Evolutionary conservation across 805 yeast genomes (phyloP).

Genomic region (Yarrowia bubula): DNA sequence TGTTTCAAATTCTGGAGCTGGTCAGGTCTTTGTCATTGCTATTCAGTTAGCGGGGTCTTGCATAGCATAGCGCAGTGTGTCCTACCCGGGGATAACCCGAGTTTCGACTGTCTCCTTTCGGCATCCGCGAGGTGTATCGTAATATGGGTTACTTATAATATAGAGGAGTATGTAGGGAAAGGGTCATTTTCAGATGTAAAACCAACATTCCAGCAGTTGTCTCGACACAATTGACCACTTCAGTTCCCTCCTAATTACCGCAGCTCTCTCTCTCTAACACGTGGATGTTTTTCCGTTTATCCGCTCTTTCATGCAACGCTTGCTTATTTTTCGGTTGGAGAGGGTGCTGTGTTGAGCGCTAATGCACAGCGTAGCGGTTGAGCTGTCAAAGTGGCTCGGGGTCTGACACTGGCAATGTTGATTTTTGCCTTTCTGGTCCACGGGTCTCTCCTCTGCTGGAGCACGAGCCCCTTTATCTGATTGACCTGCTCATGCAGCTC

Average conservation of each 20-base stretch:
- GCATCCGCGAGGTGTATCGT: not conserved
- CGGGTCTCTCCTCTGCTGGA: not conserved
- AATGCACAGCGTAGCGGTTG: constrained; percentile 20
- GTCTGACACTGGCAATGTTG: not conserved
- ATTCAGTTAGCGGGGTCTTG: not conserved
- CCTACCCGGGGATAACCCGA: not conserved
- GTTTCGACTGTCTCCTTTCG: not conserved
- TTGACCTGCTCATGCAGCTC: not conserved
- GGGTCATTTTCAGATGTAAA: not conserved
- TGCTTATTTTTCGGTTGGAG: constrained; percentile 5
- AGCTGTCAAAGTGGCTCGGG: constrained; percentile 4
- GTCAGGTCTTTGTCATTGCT: not conserved
- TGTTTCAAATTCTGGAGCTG: too few relatives aligned
- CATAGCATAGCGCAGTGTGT: not conserved
- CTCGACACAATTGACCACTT: too few relatives aligned
- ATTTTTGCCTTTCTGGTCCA: not conserved
- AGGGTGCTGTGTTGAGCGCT: constrained; percentile 18
- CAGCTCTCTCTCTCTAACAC: not conserved
- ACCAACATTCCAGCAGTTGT: too few relatives aligned
- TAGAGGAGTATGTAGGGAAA: too few relatives aligned
- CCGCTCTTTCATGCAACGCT: constrained; percentile 15
- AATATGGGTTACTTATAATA: too few relatives aligned
- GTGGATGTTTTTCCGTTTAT: constrained; percentile 24
- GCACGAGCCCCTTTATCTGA: constrained; percentile 14
- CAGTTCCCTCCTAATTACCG: too few relatives aligned